Evolutionary conservation across 2,329 filamentous ascomycete species (phyloP).

Genomic region (Chaetomiaceae sp.): DNA sequence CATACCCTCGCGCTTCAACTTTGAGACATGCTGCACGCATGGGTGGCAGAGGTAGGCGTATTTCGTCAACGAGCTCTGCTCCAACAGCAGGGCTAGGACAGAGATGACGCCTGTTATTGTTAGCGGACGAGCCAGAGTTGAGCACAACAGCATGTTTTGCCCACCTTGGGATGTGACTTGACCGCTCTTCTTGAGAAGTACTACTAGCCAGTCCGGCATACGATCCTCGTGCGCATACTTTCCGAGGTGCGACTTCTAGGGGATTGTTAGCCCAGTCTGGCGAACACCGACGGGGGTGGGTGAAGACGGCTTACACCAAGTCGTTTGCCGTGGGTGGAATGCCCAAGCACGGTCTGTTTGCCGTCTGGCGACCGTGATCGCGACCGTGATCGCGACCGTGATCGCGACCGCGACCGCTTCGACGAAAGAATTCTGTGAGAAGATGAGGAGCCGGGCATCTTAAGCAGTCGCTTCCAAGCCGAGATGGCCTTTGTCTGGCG

Average conservation of each 20-base stretch:
- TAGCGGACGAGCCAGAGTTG: conserved; percentile 27
- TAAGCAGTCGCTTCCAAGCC: conserved; percentile 31
- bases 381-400: too few relatives aligned
- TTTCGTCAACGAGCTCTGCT: conserved; percentile 59
- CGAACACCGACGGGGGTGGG: background rate
- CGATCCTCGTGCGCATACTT: conserved; percentile 67
- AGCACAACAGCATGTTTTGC: background rate
- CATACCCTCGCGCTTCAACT: conserved; percentile 67
- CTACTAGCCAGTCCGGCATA: conserved; percentile 67
- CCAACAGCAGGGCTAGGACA: conserved; percentile 58
- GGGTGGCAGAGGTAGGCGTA: conserved; percentile 78
- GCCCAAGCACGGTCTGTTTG: background rate
- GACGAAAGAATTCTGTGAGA: conserved; percentile 17
- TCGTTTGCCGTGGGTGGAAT: conserved; percentile 13
- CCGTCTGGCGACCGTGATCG: too few relatives aligned
- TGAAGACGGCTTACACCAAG: conserved; percentile 22
- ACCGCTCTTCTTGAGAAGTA: conserved; percentile 56
- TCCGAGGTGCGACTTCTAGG: conserved; percentile 58
- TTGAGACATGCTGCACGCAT: conserved; percentile 72
- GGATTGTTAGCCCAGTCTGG: background rate
- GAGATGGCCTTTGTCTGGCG: conserved; percentile 27
- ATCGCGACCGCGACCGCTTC: background rate
- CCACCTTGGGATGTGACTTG: conserved; percentile 52
- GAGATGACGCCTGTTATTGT: conserved; percentile 55
- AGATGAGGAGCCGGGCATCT: conserved; percentile 24